A percentile compares a stretch with the other conserved stretches of the same genome.
Conservation (phyloP, 2,329 filamentous ascomycete genomes). For the Ophidiomyces ophidiicola region DNA sequence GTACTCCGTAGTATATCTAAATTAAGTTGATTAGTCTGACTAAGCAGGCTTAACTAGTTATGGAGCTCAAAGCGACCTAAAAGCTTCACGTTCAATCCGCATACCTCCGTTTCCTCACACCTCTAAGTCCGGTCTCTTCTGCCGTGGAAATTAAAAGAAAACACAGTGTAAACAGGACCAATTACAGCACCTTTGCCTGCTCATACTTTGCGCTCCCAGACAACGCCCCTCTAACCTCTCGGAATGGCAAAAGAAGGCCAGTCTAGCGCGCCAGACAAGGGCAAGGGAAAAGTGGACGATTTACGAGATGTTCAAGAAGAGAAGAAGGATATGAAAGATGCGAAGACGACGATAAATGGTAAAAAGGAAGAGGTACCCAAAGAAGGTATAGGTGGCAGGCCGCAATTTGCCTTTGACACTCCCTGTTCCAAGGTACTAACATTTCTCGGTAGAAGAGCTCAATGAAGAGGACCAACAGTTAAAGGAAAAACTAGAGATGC, state of each 20-base stretch:
- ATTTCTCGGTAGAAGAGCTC: conserved; percentile 58
- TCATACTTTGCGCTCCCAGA: neutral
- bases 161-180: no score
- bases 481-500: conserved; percentile 95
- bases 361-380: conserved; percentile 63
- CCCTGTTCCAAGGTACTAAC: conserved; percentile 1
- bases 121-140: no score
- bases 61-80: conserved; percentile 3
- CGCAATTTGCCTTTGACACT: conserved; percentile 17
- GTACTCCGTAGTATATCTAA: no score
- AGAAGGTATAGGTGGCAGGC: conserved; percentile 40
- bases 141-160: no score
- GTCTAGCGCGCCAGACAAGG: conserved; percentile 77
- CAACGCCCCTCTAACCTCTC: neutral
- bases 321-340: conserved; percentile 50
- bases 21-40: conserved; percentile 6
- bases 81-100: conserved; percentile 8
- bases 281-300: conserved; percentile 80
- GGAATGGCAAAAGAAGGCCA: conserved; percentile 83
- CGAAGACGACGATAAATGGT: conserved; percentile 56
- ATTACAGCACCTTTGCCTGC: no score
- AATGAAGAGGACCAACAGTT: conserved; percentile 97
- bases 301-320: conserved; percentile 48
- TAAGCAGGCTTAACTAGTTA: conserved; percentile 6
- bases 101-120: no score